A percentile compares a stretch with the other conserved stretches of the same genome.
Evolutionary conservation across 2,329 filamentous ascomycete genomes (phyloP).

Genomic region (Hawksworthiomyces lignivorus): DNA sequence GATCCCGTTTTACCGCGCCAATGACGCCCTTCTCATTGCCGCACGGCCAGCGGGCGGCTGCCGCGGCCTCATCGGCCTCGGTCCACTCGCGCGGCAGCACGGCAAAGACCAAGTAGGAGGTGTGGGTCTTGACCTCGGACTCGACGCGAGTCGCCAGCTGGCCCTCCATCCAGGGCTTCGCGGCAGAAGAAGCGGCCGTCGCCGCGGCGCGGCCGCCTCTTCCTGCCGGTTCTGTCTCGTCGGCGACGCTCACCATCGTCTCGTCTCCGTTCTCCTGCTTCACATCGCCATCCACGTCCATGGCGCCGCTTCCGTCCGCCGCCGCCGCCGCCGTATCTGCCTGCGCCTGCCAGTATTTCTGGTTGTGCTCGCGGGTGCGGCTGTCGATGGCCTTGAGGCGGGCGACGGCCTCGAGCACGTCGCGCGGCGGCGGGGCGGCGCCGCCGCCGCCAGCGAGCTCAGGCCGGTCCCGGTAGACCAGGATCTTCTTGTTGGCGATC

Average conservation of each 20-base stretch:
- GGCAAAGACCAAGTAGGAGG: constrained; percentile 93
- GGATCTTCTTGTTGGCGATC: constrained; percentile 68
- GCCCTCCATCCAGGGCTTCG: constrained; percentile 65
- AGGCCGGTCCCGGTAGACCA: constrained; percentile 73
- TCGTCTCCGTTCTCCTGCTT: constrained; percentile 14
- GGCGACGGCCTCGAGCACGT: constrained; percentile 70
- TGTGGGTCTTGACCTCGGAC: constrained; percentile 87
- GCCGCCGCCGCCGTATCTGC: background rate
- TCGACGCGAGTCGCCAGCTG: constrained; percentile 74
- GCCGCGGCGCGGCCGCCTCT: background rate
- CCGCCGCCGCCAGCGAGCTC: constrained; percentile 57
- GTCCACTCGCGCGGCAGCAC: constrained; percentile 81
- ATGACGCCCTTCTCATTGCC: constrained; percentile 45
- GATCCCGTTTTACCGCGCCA: constrained; percentile 44
- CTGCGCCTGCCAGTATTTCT: constrained; percentile 13
- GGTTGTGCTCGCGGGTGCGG: constrained; percentile 53
- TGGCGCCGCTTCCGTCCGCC: constrained; percentile 9
- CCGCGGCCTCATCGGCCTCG: constrained; percentile 67
- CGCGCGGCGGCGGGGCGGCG: constrained; percentile 48
- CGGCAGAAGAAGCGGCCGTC: constrained; percentile 1
- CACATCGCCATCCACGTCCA: constrained; percentile 17
- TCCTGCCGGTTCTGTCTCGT: constrained; percentile 18
- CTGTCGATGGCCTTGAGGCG: constrained; percentile 67
- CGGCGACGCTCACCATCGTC: constrained; percentile 23
- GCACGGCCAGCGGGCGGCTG: constrained; percentile 56